Evolutionary conservation across 495 filamentous ascomycete genomes (phyloP), one percentile per base, ranked within the genome.

Genomic region (Beverwykella pulmonaria): DNA sequence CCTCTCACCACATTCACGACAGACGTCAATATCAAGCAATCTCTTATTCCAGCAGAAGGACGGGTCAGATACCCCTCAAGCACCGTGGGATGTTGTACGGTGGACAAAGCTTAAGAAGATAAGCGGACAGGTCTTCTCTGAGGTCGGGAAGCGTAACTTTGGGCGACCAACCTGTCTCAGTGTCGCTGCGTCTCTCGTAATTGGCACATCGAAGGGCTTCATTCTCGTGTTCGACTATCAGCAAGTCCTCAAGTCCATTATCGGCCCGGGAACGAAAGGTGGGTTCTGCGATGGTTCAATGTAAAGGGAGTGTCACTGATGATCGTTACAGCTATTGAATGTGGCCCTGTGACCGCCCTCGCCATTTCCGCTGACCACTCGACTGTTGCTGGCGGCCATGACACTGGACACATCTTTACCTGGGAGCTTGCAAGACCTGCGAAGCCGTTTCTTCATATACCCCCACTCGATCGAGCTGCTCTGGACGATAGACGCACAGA

Each of bases 211-310:
- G 9, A 98, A 96, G 76, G 94, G 94, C 20, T 90, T 96, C 73
- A 89, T 97, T 46, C 79, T 99, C 73, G 85, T 96, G 48, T 98
- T 98, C 79, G 95, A 99, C 77, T 98, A 97, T 76, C 90, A 93
- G 74, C 94, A 99, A 76, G 96, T 87, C 69, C 79, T 98, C 61
- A 96, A 95, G 78, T 86, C 88, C 68, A 93, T 97, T 56, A 90
- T 99, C 71, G 94, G 94, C 15, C 87, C 87, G n/a, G 92, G 93
- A 41, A 97, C 93, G 22, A 95, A 93, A 84, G 92, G 92, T 91
- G 79, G 50, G 83, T 59, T 53, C 60, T 23, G 36, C 49, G 22
- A 57, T 10, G 10, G 5, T 15, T 61, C 10, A 7, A 10, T 22
- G 1, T 32, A 10, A 12, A 20, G 29, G 22, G 17, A 26, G n/a